phyloP scores from a whole-genome alignment of 768 basidiomycete genomes.

The Auriscalpium microsporum region DNA sequence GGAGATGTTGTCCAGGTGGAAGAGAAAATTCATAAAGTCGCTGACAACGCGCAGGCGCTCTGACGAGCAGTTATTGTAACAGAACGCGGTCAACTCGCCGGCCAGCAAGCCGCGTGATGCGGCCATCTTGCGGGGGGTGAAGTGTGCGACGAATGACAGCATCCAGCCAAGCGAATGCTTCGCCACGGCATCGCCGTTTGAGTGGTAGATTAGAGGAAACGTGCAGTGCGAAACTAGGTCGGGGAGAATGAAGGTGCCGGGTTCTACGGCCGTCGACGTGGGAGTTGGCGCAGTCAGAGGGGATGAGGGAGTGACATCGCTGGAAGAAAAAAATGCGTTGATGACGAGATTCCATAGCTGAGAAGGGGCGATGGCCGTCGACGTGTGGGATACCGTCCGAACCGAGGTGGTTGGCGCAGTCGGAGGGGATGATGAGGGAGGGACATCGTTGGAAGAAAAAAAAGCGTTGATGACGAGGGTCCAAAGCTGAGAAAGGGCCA shows the following conservation, averaged over 20 bases:
- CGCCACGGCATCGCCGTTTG: slow-evolving; percentile 52
- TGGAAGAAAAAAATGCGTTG: background rate
- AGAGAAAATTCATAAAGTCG: slow-evolving; percentile 72
- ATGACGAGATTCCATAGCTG: too few species aligned
- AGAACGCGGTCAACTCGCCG: slow-evolving; percentile 63
- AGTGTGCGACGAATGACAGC: slow-evolving; percentile 54
- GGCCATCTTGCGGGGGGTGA: slow-evolving; percentile 42
- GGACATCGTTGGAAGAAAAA: slow-evolving; percentile 2
- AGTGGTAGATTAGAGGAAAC: slow-evolving; percentile 47
- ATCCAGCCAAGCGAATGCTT: slow-evolving; percentile 58
- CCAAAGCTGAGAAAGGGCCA: too few species aligned
- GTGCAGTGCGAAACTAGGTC: slow-evolving; percentile 72
- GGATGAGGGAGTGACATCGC: slow-evolving; percentile 7
- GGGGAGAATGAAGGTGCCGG: slow-evolving; percentile 35
- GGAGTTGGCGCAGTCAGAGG: slow-evolving; percentile 4
- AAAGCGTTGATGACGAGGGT: too few species aligned
- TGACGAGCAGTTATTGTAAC: slow-evolving; percentile 50
- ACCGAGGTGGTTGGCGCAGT: too few species aligned
- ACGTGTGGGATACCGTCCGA: too few species aligned
- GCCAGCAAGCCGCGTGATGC: slow-evolving; percentile 65
- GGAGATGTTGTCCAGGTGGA: slow-evolving; percentile 73
- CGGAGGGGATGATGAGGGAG: slow-evolving; percentile 4
- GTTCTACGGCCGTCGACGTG: slow-evolving; percentile 5
- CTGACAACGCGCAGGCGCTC: slow-evolving; percentile 62
- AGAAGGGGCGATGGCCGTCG: too few species aligned